These are phyloP conservation scores for Petunia hybrid DNA, from an alignment of 305 asterid species.

Conservation along the genomic window DNA sequence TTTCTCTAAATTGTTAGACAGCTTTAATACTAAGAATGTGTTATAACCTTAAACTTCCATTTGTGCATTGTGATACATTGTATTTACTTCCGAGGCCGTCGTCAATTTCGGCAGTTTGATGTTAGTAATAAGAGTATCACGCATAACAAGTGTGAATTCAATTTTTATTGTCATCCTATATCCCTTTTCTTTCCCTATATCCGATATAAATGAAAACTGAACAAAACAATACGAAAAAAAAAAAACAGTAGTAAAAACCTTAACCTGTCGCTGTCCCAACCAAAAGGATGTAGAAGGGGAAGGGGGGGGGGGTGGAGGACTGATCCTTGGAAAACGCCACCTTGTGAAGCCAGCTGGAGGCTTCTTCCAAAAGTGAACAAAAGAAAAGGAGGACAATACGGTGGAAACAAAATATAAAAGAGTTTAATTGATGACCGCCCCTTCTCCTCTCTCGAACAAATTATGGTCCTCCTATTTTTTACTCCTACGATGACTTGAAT, in stretches of 20 bases:
- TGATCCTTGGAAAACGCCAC: not conserved
- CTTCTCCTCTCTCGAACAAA: no score
- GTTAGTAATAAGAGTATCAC: no score
- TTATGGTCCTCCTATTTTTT: no score
- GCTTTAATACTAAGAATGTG: not conserved
- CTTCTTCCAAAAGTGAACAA: slow-evolving; percentile 47
- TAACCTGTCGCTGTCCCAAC: slow-evolving; percentile 10
- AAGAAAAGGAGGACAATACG: not conserved
- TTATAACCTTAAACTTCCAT: not conserved
- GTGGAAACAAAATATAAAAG: not conserved
- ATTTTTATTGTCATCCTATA: no score
- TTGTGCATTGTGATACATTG: not conserved
- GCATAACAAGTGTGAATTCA: no score
- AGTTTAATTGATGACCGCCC: no score
- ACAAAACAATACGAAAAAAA: not conserved
- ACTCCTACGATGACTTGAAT: no score
- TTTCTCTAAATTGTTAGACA: not conserved
- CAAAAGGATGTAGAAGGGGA: not conserved
- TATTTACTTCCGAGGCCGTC: not conserved
- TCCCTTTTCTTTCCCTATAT: no score
- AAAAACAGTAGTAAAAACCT: not conserved
- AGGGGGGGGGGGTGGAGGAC: not conserved
- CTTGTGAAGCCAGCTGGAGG: slow-evolving; percentile 34
- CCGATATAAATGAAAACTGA: no score
- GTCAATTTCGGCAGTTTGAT: no score